These are phyloP conservation scores for Solanum chmielewskii DNA, from an alignment of 257 asterid genomes.

Conservation along the genomic window DNA sequence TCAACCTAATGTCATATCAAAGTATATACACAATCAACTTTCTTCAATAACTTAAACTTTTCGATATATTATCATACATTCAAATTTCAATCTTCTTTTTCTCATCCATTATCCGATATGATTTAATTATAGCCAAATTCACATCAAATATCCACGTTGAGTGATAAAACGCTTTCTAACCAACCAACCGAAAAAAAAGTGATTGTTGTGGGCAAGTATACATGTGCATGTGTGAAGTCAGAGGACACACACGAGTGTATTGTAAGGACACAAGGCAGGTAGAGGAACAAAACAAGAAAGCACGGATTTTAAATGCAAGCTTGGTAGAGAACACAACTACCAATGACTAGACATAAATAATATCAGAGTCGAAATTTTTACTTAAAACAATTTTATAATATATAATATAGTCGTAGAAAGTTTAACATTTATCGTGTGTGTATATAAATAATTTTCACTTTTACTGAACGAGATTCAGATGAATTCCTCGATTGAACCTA, in stretches of 20 bases:
- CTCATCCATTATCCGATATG: too few species aligned
- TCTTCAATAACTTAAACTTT: background rate
- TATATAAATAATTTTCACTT: background rate
- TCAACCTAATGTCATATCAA: background rate
- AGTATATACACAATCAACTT: background rate
- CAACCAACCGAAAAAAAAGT: background rate
- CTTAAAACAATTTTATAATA: background rate
- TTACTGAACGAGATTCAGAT: background rate
- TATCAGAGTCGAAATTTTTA: background rate
- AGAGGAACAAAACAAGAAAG: background rate
- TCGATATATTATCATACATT: background rate
- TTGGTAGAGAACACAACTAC: background rate
- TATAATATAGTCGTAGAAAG: background rate
- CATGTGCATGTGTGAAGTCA: background rate
- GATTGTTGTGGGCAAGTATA: background rate
- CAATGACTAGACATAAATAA: background rate
- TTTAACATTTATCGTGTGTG: background rate
- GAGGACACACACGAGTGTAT: background rate
- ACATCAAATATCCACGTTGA: too few species aligned
- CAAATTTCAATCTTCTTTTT: too few species aligned
- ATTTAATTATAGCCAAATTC: too few species aligned
- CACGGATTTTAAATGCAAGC: background rate
- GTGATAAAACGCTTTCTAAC: too few species aligned
- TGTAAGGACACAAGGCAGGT: background rate
- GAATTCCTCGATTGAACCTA: background rate